Evolutionary conservation across 176 grass and related monocot genomes (phyloP).

Genomic region (Oryza glumipatula): DNA sequence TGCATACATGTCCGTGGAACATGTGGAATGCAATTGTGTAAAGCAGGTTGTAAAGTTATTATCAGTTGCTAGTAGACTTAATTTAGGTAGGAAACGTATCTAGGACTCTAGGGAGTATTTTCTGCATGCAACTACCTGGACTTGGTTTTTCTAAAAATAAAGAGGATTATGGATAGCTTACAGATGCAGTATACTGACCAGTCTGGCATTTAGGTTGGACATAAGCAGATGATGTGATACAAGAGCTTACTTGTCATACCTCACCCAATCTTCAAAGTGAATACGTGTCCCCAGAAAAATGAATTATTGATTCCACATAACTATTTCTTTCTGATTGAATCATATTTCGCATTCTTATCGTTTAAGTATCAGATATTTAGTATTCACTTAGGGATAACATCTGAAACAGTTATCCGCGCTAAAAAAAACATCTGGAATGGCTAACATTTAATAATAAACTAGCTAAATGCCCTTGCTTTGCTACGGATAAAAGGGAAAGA

Average conservation of each 20-base stretch:
- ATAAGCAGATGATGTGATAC: conserved; percentile 7
- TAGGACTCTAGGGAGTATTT: neutral
- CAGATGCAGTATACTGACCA: neutral
- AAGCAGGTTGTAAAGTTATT: neutral
- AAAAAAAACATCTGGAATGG: neutral
- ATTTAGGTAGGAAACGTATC: neutral
- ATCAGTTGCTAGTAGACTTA: neutral
- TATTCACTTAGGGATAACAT: neutral
- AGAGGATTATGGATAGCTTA: neutral
- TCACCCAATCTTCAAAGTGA: conserved; percentile 10
- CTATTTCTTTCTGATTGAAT: neutral
- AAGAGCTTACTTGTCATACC: conserved; percentile 15
- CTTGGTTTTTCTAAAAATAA: neutral
- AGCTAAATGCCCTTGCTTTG: no score
- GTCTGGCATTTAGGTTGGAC: conserved; percentile 26
- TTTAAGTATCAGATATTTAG: neutral
- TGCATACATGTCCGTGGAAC: neutral
- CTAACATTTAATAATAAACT: neutral
- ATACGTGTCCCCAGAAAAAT: neutral
- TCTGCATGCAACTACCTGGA: neutral
- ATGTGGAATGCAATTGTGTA: neutral
- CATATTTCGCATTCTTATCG: neutral
- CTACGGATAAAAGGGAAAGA: no score
- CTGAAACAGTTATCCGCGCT: neutral
- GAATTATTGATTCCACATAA: neutral